Evolutionary conservation across 352 stramenopile species (phyloP).

Genomic region (Aphanomyces euteiches): DNA sequence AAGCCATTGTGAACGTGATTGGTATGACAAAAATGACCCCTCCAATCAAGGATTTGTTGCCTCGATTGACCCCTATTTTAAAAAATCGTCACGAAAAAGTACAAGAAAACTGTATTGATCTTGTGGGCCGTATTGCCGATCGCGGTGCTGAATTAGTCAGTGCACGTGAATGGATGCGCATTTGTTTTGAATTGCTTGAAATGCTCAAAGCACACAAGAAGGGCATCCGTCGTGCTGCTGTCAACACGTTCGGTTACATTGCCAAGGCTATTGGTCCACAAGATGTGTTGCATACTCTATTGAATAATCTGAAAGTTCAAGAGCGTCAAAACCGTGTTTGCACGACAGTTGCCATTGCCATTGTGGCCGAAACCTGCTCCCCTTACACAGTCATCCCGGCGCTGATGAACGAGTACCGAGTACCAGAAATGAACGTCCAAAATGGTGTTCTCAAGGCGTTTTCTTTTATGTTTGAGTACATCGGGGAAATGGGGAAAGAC

Average conservation of each 20-base stretch:
- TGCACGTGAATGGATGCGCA: conserved; percentile 99
- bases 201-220: conserved; percentile 99
- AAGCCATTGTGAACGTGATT: conserved; percentile 99
- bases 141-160: conserved; percentile 97
- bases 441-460: conserved; percentile 99
- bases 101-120: conserved; percentile 98
- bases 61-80: conserved; percentile 97
- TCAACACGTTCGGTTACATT: conserved; percentile 99
- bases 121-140: conserved; percentile 98
- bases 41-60: conserved; percentile 98
- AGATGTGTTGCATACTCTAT: conserved; percentile 97
- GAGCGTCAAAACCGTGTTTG: conserved; percentile 99
- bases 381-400: conserved; percentile 98
- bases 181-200: conserved; percentile 99
- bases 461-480: conserved; percentile 99
- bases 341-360: conserved; percentile 99
- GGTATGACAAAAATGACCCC: conserved; percentile 99
- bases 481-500: conserved; percentile 99
- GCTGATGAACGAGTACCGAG: conserved; percentile 99
- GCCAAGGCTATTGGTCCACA: conserved; percentile 98
- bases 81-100: conserved; percentile 99
- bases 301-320: conserved; percentile 99
- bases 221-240: conserved; percentile 95
- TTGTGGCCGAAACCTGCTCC: conserved; percentile 98
- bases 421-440: conserved; percentile 99